phyloP scores from a whole-genome alignment of 2,329 filamentous ascomycete genomes.

The Pseudogymnoascus sp. region DNA sequence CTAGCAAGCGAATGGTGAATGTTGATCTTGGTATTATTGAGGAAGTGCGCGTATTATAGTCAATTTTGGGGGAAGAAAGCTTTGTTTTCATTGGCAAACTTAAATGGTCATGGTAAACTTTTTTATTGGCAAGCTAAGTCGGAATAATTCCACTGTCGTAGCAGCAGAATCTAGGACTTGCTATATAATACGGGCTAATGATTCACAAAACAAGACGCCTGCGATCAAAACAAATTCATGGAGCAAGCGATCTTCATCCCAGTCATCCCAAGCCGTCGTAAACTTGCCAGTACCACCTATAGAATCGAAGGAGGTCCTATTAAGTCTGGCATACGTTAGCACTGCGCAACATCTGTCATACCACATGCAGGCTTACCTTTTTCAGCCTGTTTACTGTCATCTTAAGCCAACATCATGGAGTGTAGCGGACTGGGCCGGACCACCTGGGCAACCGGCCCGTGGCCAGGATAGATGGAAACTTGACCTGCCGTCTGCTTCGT shows the following conservation, averaged over 20 bases:
- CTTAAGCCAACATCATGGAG: constrained; percentile 49
- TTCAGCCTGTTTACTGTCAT: constrained; percentile 7
- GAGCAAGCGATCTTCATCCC: constrained; percentile 9
- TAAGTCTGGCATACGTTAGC: neutral
- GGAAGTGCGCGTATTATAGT: neutral
- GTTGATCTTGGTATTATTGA: neutral
- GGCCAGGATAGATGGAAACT: constrained; percentile 28
- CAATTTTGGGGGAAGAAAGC: neutral
- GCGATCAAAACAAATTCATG: constrained; percentile 9
- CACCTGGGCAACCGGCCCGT: constrained; percentile 33
- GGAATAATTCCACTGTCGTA: neutral
- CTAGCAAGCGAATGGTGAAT: neutral
- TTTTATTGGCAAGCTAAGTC: constrained; percentile 8
- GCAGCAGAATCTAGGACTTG: neutral
- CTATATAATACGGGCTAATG: constrained; percentile 6
- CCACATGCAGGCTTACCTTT: neutral
- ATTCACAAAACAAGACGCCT: constrained; percentile 10
- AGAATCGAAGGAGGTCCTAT: neutral
- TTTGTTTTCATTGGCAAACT: neutral
- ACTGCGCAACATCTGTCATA: neutral
- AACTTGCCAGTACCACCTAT: constrained; percentile 8
- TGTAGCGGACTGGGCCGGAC: constrained; percentile 59
- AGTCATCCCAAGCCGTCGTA: constrained; percentile 8
- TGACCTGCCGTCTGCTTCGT: constrained; percentile 36
- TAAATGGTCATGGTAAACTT: neutral